Evolutionary conservation across 73 alveolate species (phyloP).

Genomic region (Paramecium sexaurelia): DNA sequence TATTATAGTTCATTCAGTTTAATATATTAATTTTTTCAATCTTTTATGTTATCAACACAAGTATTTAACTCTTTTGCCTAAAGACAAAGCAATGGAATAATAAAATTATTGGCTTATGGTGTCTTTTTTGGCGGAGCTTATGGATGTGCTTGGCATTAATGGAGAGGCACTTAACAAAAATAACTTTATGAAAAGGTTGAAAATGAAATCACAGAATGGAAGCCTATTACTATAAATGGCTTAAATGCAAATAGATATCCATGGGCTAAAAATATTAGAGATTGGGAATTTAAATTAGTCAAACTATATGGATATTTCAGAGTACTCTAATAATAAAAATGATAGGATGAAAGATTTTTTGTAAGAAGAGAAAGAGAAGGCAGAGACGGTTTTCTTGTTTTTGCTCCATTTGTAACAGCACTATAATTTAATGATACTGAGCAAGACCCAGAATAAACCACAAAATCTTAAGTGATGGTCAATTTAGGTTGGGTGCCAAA

Average conservation of each 20-base stretch:
- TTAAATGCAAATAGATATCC: slow-evolving; percentile 59
- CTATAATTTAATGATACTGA: slow-evolving; percentile 4
- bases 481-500: slow-evolving; percentile 71
- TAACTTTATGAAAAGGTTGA: slow-evolving; percentile 49
- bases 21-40: not conserved
- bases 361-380: slow-evolving; percentile 74
- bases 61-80: slow-evolving; percentile 17
- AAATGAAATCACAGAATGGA: slow-evolving; percentile 49
- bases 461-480: slow-evolving; percentile 58
- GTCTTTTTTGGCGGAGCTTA: slow-evolving; percentile 40
- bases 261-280: slow-evolving; percentile 61
- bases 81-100: slow-evolving; percentile 16
- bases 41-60: slow-evolving; percentile 35
- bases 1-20: not conserved
- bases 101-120: slow-evolving; percentile 39
- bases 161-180: not conserved
- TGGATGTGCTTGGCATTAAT: slow-evolving; percentile 47
- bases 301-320: slow-evolving; percentile 63
- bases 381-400: slow-evolving; percentile 66
- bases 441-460: slow-evolving; percentile 23
- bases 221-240: slow-evolving; percentile 46
- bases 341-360: slow-evolving; percentile 65
- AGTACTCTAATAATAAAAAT: not conserved
- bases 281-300: slow-evolving; percentile 70
- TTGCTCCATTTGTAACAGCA: slow-evolving; percentile 69